Evolutionary conservation across 129 eudicot species (phyloP).

Genomic region (carrot (Daucus carota)): DH1_v3.0 NC_030385.2:13690001-13690500

Average conservation of each 20-base stretch:
- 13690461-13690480: background rate
- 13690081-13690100: constrained; percentile 20
- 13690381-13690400: background rate
- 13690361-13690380: background rate
- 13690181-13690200: constrained; percentile 17
- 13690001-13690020: constrained; percentile 16
- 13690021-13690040: constrained; percentile 9
- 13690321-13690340: background rate
- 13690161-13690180: constrained; percentile 14
- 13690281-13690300: background rate
- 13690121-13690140: constrained; percentile 34
- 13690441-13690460: background rate
- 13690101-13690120: constrained; percentile 15
- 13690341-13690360: background rate
- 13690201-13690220: background rate
- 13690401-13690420: background rate
- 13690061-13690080: constrained; percentile 17
- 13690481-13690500: background rate
- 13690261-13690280: background rate
- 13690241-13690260: background rate
- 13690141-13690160: constrained; percentile 22
- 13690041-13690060: constrained; percentile 27
- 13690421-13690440: background rate
- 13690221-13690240: background rate
- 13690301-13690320: background rate